phyloP scores from a whole-genome alignment of 2,329 filamentous ascomycete genomes.

The Aspergillus fijiensis region DNA sequence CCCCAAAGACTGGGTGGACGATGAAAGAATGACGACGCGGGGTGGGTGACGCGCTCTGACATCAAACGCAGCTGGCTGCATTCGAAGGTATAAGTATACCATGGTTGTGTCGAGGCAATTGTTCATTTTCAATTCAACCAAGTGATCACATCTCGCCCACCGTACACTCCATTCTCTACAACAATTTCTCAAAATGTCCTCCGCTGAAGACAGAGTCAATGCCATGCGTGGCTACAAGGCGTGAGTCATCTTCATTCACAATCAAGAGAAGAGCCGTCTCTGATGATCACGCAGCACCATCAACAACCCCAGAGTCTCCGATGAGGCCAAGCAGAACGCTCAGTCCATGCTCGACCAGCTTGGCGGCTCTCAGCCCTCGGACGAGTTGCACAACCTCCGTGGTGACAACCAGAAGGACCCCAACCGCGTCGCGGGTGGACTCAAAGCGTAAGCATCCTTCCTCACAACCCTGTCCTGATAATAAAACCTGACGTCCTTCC shows the following conservation, averaged over 20 bases:
- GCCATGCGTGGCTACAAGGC: constrained; percentile 11
- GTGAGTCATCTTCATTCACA: neutral
- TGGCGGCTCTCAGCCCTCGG: constrained; percentile 14
- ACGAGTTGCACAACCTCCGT: constrained; percentile 16
- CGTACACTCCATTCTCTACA: neutral
- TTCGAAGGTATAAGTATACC: neutral
- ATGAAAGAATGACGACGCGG: neutral
- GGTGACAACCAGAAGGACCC: constrained; percentile 17
- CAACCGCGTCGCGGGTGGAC: constrained; percentile 16
- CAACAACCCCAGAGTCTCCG: constrained; percentile 20
- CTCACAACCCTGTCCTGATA: neutral
- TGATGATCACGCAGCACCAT: constrained; percentile 11
- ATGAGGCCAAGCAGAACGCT: constrained; percentile 22
- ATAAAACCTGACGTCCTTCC: neutral
- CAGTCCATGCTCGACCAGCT: constrained; percentile 19
- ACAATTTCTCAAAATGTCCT: neutral
- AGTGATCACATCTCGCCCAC: neutral
- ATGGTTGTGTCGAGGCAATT: neutral
- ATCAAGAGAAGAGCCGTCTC: neutral
- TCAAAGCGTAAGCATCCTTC: constrained; percentile 13
- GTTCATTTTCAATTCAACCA: rapidly evolving
- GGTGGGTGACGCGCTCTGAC: neutral
- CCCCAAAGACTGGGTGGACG: neutral
- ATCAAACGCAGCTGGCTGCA: neutral
- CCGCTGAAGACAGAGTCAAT: constrained; percentile 6